A percentile compares a stretch with the other conserved stretches of the same genome.
Evolutionary conservation across 352 stramenopile genomes (phyloP).

Genomic region (Phytophthora ramorum): DNA sequence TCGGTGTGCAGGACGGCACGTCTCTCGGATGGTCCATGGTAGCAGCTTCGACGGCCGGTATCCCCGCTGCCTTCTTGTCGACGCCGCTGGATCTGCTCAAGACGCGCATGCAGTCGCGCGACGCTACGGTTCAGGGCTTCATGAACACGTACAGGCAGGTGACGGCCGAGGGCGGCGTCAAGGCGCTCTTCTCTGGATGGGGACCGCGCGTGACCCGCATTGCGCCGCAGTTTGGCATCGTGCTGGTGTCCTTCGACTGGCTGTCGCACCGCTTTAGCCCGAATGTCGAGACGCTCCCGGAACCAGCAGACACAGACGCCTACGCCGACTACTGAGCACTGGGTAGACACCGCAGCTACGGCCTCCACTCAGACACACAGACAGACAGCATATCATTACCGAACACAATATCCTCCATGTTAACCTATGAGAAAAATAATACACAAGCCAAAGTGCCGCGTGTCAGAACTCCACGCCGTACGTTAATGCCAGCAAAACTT

Average conservation of each 20-base stretch:
- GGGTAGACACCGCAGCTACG: not conserved
- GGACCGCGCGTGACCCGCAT: constrained; percentile 76
- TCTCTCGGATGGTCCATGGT: constrained; percentile 80
- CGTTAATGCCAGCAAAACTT: no score
- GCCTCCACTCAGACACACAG: constrained; percentile 5
- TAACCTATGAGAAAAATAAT: constrained; percentile 44
- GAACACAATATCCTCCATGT: constrained; percentile 33
- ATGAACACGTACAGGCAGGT: constrained; percentile 63
- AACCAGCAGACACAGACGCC: constrained; percentile 33
- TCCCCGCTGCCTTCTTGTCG: constrained; percentile 78
- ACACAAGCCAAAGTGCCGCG: constrained; percentile 24
- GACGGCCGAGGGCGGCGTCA: constrained; percentile 54
- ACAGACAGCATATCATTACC: constrained; percentile 28
- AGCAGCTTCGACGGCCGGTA: constrained; percentile 69
- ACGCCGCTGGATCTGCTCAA: constrained; percentile 83
- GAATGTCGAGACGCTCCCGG: constrained; percentile 11
- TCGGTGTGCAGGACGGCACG: constrained; percentile 69
- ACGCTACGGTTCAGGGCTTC: constrained; percentile 51
- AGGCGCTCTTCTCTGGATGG: constrained; percentile 74
- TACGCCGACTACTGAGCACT: constrained; percentile 43
- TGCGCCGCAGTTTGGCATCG: constrained; percentile 84
- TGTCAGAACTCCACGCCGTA: constrained; percentile 9
- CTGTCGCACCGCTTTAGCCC: constrained; percentile 69
- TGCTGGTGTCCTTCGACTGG: constrained; percentile 85
- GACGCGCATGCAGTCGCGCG: constrained; percentile 82